phyloP scores from a whole-genome alignment of 2,329 filamentous ascomycete species.

The Thielaviopsis punctulata region DNA sequence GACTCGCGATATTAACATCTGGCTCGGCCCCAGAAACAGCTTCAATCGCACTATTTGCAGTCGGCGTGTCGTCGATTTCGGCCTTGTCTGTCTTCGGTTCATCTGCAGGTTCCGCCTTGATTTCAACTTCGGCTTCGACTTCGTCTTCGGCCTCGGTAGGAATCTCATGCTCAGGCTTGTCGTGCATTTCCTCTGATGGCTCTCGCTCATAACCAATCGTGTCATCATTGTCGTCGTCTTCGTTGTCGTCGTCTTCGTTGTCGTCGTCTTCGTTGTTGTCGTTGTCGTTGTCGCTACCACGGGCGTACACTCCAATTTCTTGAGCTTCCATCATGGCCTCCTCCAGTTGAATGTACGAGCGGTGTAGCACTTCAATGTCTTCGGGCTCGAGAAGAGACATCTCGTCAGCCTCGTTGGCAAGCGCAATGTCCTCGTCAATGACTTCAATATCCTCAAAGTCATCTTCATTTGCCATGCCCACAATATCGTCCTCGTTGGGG shows the following conservation, averaged over 20 bases:
- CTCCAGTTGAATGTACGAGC: constrained; percentile 9
- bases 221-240: too few relatives aligned
- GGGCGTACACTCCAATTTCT: not conserved
- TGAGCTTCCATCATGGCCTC: constrained; percentile 10
- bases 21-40: not conserved
- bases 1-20: not conserved
- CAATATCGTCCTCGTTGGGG: constrained; percentile 11
- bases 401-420: constrained; percentile 41
- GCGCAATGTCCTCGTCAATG: constrained; percentile 38
- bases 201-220: not conserved
- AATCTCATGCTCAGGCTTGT: not conserved
- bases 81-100: not conserved
- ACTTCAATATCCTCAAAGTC: constrained; percentile 30
- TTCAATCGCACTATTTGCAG: not conserved
- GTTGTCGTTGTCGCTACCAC: not conserved
- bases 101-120: not conserved
- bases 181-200: not conserved
- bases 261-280: constrained; percentile 1
- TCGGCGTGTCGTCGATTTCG: not conserved
- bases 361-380: constrained; percentile 20
- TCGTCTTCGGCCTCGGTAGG: not conserved
- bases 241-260: not conserved
- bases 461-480: constrained; percentile 17
- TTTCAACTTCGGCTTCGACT: not conserved
- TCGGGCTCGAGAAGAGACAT: constrained; percentile 37